phyloP scores from a whole-genome alignment of 2,329 filamentous ascomycete species.

The Mariannaea elegans region DNA sequence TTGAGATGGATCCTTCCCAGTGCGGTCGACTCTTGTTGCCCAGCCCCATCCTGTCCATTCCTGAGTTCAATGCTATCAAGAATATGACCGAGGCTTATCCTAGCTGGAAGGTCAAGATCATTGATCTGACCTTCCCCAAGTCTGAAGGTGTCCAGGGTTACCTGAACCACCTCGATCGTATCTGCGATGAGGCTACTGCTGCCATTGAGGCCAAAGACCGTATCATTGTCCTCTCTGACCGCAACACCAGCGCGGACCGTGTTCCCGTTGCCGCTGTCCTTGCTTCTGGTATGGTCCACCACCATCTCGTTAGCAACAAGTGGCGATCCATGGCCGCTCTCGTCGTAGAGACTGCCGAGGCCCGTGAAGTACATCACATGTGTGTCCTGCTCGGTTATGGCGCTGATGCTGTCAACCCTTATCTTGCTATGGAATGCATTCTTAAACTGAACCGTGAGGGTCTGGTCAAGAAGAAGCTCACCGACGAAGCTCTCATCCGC shows the following conservation, averaged over 20 bases:
- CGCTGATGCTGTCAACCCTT: constrained; percentile 93
- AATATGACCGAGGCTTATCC: constrained; percentile 77
- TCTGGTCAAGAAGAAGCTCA: constrained; percentile 88
- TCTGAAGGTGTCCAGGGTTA: constrained; percentile 84
- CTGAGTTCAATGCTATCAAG: constrained; percentile 88
- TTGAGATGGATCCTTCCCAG: constrained; percentile 92
- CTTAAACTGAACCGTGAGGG: constrained; percentile 95
- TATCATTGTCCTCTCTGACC: constrained; percentile 89
- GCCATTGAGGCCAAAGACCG: constrained; percentile 86
- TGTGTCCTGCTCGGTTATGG: constrained; percentile 97
- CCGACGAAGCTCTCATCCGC: constrained; percentile 82
- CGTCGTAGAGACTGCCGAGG: constrained; percentile 91
- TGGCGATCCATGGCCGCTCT: constrained; percentile 91
- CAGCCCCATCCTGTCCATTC: constrained; percentile 87
- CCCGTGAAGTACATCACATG: constrained; percentile 98
- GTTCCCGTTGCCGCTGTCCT: constrained; percentile 87
- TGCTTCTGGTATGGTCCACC: constrained; percentile 92
- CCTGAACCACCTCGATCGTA: constrained; percentile 84
- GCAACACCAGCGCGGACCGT: constrained; percentile 82
- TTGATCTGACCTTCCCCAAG: constrained; percentile 95
- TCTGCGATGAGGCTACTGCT: constrained; percentile 84
- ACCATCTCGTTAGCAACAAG: constrained; percentile 94
- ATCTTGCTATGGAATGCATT: constrained; percentile 95
- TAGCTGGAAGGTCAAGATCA: constrained; percentile 87
- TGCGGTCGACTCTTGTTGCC: constrained; percentile 86